Evolutionary conservation across 306 rosid genomes (phyloP), one percentile per base, ranked within the genome.

Genomic region (Herpetospermum pedunculosum): DNA sequence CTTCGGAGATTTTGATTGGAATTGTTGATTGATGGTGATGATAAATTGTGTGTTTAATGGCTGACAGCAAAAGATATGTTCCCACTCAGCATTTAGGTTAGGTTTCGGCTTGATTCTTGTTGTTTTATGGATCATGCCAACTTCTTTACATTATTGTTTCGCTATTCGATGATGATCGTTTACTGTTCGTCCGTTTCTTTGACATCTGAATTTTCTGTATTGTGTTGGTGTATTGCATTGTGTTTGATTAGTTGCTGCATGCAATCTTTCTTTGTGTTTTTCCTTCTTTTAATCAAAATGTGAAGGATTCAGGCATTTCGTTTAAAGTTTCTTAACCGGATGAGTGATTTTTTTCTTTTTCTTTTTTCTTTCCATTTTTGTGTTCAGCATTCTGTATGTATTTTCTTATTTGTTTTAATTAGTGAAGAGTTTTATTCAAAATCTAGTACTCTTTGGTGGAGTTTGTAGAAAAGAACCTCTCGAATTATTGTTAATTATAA

Each of bases 71-170:
- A 48, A 79, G 71, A n/a, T 55, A 60, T 80, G 41, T 81, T 81
- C 79, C 55, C 8, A 79, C 44, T 75, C 85, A 83, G 41, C 82
- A 76, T 40, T 79, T 89, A 67, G 96, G 96, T 87, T 58, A 12
- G 80, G 30, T 75, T 79, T 49, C 2, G n/a, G 29, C 30, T 16
- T 18, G 18, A 38, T 64, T 64, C 30, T 64, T 37, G 30, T 21
- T 19, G 30, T 38, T 38, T 12, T 8, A 19, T 30, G 19, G 21
- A 19, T 29, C 38, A 15, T 29, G 12, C 38, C 19, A 58, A 6
- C 65, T 28, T 60, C 32, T 54, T 54, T 28, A 9, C 26, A 4
- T 2, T 54, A 2, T 8, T 53, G n/a, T 60, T 26, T 32, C 0
- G 0, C 40, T 15, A 34, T 58, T 30, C 12, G 60, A 54, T 12